These are phyloP conservation scores for Saccharum spontaneum DNA, from an alignment of 176 grass and related monocot genomes.

Conservation along the genomic window DNA sequence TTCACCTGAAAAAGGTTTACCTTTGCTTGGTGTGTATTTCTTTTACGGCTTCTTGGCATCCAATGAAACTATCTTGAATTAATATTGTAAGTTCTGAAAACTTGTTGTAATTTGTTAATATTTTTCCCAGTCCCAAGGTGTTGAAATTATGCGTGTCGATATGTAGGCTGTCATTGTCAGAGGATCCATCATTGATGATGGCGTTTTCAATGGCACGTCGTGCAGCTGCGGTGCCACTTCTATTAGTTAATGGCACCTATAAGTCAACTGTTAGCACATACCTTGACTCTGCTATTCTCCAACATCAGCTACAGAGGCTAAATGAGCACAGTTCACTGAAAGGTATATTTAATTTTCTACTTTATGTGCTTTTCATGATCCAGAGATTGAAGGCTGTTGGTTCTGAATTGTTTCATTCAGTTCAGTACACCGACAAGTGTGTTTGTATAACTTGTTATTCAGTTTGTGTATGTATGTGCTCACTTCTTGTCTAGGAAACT, in stretches of 20 bases:
- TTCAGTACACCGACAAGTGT: not conserved
- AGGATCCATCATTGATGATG: slow-evolving; percentile 84
- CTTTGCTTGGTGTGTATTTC: not conserved
- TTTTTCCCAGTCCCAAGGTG: not conserved
- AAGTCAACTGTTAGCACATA: slow-evolving; percentile 83
- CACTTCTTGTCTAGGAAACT: not conserved
- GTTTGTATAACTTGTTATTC: slow-evolving; percentile 12
- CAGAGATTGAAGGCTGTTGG: not conserved
- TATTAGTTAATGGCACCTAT: slow-evolving; percentile 95
- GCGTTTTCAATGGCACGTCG: slow-evolving; percentile 86
- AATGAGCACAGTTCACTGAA: slow-evolving; percentile 63
- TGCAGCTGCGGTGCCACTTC: slow-evolving; percentile 85
- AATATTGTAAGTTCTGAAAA: not conserved
- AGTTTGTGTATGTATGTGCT: not conserved
- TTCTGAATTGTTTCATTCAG: slow-evolving; percentile 5
- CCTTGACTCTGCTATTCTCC: slow-evolving; percentile 91
- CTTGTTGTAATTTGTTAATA: not conserved
- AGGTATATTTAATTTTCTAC: slow-evolving; percentile 47
- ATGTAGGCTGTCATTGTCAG: slow-evolving; percentile 69
- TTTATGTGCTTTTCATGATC: slow-evolving; percentile 7
- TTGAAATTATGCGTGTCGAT: slow-evolving; percentile 22
- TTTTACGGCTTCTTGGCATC: not conserved
- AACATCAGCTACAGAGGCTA: slow-evolving; percentile 74
- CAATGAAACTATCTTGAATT: not conserved
- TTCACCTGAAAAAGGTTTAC: not conserved